Conservation (phyloP, 2,329 filamentous ascomycete genomes). For the Coniochaeta pulveracea region DNA sequence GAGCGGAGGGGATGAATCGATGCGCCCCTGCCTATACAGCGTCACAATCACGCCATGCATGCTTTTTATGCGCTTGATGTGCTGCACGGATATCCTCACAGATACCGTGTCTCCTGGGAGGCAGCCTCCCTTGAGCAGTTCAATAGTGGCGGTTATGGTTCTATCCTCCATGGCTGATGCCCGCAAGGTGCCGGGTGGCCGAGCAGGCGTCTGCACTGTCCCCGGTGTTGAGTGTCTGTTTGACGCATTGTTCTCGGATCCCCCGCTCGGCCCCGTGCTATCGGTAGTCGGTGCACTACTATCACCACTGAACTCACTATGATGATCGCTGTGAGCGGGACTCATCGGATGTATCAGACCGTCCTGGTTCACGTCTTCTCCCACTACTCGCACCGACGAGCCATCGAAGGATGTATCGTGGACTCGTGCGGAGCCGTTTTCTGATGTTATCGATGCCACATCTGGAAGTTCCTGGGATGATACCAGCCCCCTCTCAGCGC, state of each 20-base stretch:
- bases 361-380: constrained; percentile 28
- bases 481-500: constrained; percentile 31
- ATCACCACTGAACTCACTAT: constrained; percentile 62
- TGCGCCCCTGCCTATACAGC: constrained; percentile 79
- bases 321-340: constrained; percentile 38
- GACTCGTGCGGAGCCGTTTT: constrained; percentile 24
- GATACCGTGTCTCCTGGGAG: constrained; percentile 76
- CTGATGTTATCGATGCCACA: constrained; percentile 19
- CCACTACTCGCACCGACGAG: constrained; percentile 20
- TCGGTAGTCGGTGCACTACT: constrained; percentile 48
- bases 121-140: constrained; percentile 72
- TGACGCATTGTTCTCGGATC: constrained; percentile 27
- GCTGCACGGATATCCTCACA: constrained; percentile 70
- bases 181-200: too few species aligned
- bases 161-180: constrained; percentile 47
- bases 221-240: constrained; percentile 26
- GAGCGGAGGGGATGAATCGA: constrained; percentile 60
- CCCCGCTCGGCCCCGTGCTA: constrained; percentile 48
- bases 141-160: constrained; percentile 78
- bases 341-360: constrained; percentile 25
- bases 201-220: too few species aligned
- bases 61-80: constrained; percentile 83
- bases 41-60: constrained; percentile 89
- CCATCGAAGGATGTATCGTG: constrained; percentile 28
- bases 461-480: too few species aligned